phyloP scores from a whole-genome alignment of 2,329 filamentous ascomycete genomes.

The Fusarium poae region DNA sequence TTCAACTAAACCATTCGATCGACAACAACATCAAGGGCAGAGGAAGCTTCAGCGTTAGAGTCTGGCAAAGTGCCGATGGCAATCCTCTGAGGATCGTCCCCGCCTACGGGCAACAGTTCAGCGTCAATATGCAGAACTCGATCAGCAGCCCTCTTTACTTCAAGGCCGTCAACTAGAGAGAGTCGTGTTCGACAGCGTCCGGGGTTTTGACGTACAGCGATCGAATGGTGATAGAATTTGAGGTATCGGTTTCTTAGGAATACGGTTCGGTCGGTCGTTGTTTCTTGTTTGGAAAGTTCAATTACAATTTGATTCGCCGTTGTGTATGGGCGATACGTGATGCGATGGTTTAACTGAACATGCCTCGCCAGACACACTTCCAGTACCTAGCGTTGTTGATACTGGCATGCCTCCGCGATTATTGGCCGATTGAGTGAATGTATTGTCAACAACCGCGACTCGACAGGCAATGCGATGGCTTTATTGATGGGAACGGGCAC shows the following conservation, averaged over 20 bases:
- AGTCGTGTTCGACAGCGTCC: too few relatives aligned
- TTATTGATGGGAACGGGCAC: not conserved
- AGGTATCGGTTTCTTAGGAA: not conserved
- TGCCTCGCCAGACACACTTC: not conserved
- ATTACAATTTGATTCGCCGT: not conserved
- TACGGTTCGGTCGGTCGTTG: not conserved
- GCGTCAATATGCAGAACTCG: conserved; percentile 18
- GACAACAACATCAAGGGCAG: conserved; percentile 13
- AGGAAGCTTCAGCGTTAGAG: not conserved
- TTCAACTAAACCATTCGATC: conserved; percentile 21
- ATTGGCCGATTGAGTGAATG: too few relatives aligned
- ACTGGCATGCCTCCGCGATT: not conserved
- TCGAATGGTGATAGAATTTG: not conserved
- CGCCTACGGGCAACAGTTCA: conserved; percentile 3
- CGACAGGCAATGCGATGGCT: not conserved
- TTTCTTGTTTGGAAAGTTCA: not conserved
- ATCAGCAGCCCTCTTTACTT: conserved; percentile 15
- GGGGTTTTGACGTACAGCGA: not conserved
- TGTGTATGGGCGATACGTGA: not conserved
- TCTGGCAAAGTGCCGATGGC: not conserved
- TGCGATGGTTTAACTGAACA: not conserved
- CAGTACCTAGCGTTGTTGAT: not conserved
- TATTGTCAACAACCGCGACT: too few relatives aligned
- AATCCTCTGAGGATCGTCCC: conserved; percentile 8
- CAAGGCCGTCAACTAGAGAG: conserved; percentile 18